Base-by-base conservation (phyloP, 225 moss, liverwort and hornwort genomes). In the Takakia lepidozioides region DNA sequence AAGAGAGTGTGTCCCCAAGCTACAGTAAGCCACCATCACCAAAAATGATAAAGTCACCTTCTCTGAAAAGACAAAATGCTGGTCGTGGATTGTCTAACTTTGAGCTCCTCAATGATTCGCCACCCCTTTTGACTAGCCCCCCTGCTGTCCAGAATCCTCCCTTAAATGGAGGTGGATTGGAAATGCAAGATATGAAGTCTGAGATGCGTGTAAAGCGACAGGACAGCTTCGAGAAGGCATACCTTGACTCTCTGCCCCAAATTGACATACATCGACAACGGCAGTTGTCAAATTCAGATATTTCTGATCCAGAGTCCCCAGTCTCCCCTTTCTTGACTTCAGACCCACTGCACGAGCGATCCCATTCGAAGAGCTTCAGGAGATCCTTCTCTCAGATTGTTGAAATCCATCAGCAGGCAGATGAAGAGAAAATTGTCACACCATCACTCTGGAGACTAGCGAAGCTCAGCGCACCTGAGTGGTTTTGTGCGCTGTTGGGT, bases 291-390 rank as follows among this genome's bases (percentile, higher is more conserved):
- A 66, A 62, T 24, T 65, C 81, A 42, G 30, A 42, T 29, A 61
- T 34, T 15, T 60, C 72, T 47, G 57, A 54, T 36, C 81, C 81
- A 34, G 81, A 81, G 63, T 81, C 81, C 47, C 81, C 81, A 66
- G 30, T 73, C 15, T 81, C 81, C 52, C 81, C 81, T 59, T 76
- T 81, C 29, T 58, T 81, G 46, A 70, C 72, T 36, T 18, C 46
- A 15, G 81, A 81, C 56, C 72, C 72, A 29, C 69, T 71, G 44
- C 69, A 69, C 57, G 81, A 81, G 43, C 76, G 81, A 49, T 81
- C 81, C 28, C 81, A 81, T 57, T 81, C 81, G 36, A 81, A 76
- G 63, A 76, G 68, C 25, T 81, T 76, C 47, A 76, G 76, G 63
- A 62, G 76, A 50, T 69, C 76, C 10, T 65, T 69, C 62, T 72